These are phyloP conservation scores for Rhodotorula sp. DNA, from an alignment of 1,284 basidiomycete species.

Conservation along the genomic window DNA sequence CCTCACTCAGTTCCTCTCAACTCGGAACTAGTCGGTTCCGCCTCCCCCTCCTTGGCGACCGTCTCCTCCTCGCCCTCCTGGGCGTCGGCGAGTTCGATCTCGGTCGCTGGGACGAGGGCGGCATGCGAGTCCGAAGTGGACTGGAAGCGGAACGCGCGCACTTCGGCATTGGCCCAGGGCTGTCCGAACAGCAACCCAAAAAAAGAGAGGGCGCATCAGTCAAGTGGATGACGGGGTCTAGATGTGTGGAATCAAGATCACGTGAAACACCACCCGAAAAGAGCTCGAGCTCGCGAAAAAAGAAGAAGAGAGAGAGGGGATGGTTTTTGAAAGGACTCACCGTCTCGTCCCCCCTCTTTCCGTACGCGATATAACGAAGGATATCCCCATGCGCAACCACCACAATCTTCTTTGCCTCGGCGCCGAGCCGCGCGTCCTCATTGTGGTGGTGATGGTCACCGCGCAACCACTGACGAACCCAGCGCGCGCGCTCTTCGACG, in stretches of 20 bases:
- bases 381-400: conserved; percentile 52
- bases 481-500: conserved; percentile 44
- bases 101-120: conserved; percentile 39
- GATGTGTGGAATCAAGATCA: no score
- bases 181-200: no score
- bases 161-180: conserved; percentile 50
- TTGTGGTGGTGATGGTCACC: conserved; percentile 23
- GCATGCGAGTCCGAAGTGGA: conserved; percentile 46
- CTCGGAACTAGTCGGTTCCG: conserved; percentile 31
- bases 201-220: no score
- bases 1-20: not conserved
- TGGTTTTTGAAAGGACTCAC: conserved; percentile 31
- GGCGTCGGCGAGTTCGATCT: not conserved
- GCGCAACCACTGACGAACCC: conserved; percentile 48
- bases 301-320: not conserved
- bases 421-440: not conserved
- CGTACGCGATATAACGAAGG: conserved; percentile 48
- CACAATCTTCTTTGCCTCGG: conserved; percentile 50
- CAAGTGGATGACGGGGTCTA: no score
- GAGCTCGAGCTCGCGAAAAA: not conserved
- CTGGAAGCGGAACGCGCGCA: conserved; percentile 47
- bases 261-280: not conserved
- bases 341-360: conserved; percentile 40
- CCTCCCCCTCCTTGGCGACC: conserved; percentile 27
- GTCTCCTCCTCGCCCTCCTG: not conserved